A percentile compares a stretch with the other conserved stretches of the same genome.
Conservation (phyloP, 2,329 filamentous ascomycete genomes). For the Triangularia verruculosa region DNA sequence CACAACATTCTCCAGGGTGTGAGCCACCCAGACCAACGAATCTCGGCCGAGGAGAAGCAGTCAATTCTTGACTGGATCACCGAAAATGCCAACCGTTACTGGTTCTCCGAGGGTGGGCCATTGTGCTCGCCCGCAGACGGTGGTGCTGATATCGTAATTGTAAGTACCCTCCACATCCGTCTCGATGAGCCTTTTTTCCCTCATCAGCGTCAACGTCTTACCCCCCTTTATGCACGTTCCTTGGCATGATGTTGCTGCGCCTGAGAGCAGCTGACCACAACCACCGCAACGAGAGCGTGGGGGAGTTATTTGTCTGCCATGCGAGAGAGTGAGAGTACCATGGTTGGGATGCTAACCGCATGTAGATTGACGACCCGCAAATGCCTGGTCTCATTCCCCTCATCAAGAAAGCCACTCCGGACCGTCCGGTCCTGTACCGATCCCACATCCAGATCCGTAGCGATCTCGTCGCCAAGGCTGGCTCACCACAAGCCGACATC, state of each 20-base stretch:
- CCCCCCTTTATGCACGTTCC: conserved; percentile 5
- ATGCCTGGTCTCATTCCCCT: conserved; percentile 77
- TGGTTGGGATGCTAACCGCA: conserved; percentile 18
- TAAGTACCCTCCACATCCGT: conserved; percentile 32
- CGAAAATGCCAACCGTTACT: conserved; percentile 72
- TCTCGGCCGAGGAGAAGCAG: conserved; percentile 59
- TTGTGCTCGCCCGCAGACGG: conserved; percentile 62
- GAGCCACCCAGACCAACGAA: conserved; percentile 59
- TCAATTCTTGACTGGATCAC: conserved; percentile 69
- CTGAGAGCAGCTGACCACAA: conserved; percentile 15
- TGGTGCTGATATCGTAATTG: conserved; percentile 71
- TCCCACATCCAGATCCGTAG: conserved; percentile 81
- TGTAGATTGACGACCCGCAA: conserved; percentile 73
- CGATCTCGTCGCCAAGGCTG: conserved; percentile 62
- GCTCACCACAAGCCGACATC: conserved; percentile 66
- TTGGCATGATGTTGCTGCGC: conserved; percentile 7
- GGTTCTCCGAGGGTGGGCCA: conserved; percentile 66
- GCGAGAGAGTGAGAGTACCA: not conserved
- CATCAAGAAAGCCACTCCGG: conserved; percentile 66
- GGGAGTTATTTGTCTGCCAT: conserved; percentile 7
- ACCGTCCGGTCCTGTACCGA: conserved; percentile 75
- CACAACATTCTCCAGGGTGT: conserved; percentile 88
- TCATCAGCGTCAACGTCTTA: conserved; percentile 5
- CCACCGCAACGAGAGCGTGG: conserved; percentile 1
- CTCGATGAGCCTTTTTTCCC: conserved; percentile 14